Evolutionary conservation across 192 early-diverging fungal species (phyloP).

Genomic region (Gonapodya sp.): DNA sequence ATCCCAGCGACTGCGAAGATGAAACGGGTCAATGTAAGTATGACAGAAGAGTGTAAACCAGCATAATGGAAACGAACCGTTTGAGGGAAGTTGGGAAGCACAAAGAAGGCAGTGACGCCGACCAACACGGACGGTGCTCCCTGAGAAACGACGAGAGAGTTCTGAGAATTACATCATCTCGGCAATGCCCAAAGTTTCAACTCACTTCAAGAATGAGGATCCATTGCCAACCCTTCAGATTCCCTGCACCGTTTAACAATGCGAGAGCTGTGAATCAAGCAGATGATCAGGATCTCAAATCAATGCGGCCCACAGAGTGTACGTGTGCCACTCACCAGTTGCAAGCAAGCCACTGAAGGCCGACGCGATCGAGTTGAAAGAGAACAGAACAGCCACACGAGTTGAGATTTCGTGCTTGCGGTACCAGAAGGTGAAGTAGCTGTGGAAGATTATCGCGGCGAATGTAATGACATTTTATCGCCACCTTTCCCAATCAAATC

Average conservation of each 20-base stretch:
- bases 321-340: background rate
- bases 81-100: constrained; percentile 6
- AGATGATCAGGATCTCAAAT: too few species aligned
- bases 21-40: background rate
- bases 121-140: background rate
- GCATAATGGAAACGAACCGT: background rate
- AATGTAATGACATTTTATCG: background rate
- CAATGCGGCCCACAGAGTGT: too few species aligned
- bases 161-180: too few species aligned
- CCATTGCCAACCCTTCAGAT: background rate
- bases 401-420: background rate
- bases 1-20: background rate
- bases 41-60: background rate
- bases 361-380: background rate
- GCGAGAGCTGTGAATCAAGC: background rate
- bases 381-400: background rate
- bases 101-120: background rate
- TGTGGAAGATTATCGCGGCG: too few species aligned
- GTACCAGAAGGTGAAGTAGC: background rate
- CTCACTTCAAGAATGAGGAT: constrained; percentile 1
- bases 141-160: background rate
- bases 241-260: background rate
- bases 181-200: too few species aligned
- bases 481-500: background rate
- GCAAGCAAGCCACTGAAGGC: background rate